Conservation (phyloP, 306 rosid genomes). For the Comarum palustre region DNA sequence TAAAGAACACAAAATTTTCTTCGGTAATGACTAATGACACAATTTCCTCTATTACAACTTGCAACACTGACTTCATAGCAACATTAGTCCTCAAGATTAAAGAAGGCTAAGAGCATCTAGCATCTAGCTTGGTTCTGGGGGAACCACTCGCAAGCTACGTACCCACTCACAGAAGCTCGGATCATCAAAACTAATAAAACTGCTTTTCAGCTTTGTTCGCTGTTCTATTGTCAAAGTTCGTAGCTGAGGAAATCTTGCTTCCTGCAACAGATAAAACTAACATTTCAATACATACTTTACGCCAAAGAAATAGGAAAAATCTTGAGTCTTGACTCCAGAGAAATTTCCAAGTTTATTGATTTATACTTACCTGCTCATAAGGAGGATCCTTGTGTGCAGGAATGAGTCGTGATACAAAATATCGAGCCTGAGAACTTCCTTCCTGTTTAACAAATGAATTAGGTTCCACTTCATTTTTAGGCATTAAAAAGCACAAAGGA, state of each 20-base stretch:
- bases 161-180: conserved; percentile 96
- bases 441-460: conserved; percentile 58
- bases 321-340: too few species aligned
- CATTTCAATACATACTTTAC: conserved; percentile 5
- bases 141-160: conserved; percentile 72
- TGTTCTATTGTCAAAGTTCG: conserved; percentile 63
- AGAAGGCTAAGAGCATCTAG: conserved; percentile 9
- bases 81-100: conserved; percentile 6
- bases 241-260: conserved; percentile 87
- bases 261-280: conserved; percentile 47
- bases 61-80: not conserved
- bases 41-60: conserved; percentile 12
- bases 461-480: conserved; percentile 22
- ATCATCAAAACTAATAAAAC: conserved; percentile 86
- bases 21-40: not conserved
- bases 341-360: too few species aligned
- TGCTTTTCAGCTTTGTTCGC: conserved; percentile 84
- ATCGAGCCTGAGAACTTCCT: conserved; percentile 97
- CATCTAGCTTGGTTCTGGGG: conserved; percentile 72
- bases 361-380: conserved; percentile 80
- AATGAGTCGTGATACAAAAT: conserved; percentile 86
- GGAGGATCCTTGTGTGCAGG: conserved; percentile 99
- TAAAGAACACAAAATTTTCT: conserved; percentile 4
- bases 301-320: not conserved
- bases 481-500: conserved; percentile 10